Evolutionary conservation across 1,284 basidiomycete species (phyloP), one percentile per base, ranked within the genome.

Genomic region (Peniophora sp.): DNA sequence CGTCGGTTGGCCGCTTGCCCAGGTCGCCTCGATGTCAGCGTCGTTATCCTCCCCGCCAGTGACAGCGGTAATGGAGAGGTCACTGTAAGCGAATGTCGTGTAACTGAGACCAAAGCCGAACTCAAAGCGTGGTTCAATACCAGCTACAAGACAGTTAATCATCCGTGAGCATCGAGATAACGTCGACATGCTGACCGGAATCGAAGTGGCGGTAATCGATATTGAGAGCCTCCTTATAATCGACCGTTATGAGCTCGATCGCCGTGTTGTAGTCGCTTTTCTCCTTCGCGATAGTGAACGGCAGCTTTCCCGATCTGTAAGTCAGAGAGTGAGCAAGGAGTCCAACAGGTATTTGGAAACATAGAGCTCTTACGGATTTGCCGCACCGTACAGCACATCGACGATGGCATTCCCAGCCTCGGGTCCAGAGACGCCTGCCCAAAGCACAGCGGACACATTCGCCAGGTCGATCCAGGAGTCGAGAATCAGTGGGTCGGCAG

Each of bases 31-130:
- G 24, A 76, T 65, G 1, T 63, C 62, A 1, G 54, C 47, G 47
- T 76, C 68, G 1, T 64, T 60, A 52, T 66, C 62, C 18, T 67
- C 66, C 41, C 54, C 62, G 52, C 24, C 54, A 1, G 37, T 27
- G 8, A 85, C 59, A 47, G 65, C 64, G 3, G 57, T 61, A 24
- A 87, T 66, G 0, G 64, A 54, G 3, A 92, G 65, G 18, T 73
- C 64, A 23, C 72, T 76, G 62, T 88, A 90, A 27, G 75, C 67
- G 65, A 95, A 97, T 0, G 68, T 76, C 34, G 92, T 87, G 70
- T 95, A 96, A 52, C 84, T 88, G 57, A 95, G 66, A 0, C 92
- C 92, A 63, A 81, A 92, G 0, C 92, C 92, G 62, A 93, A 94
- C 60, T 86, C 83, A 63, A 75, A 85, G 32, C 81, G 78, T 34